Conservation (phyloP, 495 filamentous ascomycete species). For the Rusavskia elegans region DNA sequence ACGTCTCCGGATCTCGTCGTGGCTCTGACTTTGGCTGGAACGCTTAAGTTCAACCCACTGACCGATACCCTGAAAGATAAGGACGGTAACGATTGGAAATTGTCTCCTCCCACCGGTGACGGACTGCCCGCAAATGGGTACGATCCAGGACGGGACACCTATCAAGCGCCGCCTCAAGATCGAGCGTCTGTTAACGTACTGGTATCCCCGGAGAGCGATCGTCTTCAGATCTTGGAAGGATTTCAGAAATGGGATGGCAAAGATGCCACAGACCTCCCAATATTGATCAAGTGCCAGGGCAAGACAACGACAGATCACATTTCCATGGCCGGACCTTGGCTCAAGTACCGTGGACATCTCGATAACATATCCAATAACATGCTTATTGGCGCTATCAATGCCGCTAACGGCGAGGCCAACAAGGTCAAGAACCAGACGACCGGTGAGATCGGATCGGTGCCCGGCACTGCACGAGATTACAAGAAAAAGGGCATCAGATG, state of each 20-base stretch:
- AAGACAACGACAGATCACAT: conserved; percentile 99
- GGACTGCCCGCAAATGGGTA: conserved; percentile 72
- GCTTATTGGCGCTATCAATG: conserved; percentile 95
- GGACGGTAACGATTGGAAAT: conserved; percentile 91
- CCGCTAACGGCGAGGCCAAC: conserved; percentile 93
- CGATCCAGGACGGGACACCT: conserved; percentile 88
- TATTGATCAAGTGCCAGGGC: conserved; percentile 93
- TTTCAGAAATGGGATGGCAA: conserved; percentile 91
- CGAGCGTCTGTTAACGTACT: conserved; percentile 55
- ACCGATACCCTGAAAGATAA: conserved; percentile 89
- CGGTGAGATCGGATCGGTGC: conserved; percentile 72
- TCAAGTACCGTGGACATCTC: conserved; percentile 98
- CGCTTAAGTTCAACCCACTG: conserved; percentile 91
- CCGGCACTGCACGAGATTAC: conserved; percentile 92
- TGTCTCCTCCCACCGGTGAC: conserved; percentile 62
- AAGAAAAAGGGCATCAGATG: conserved; percentile 90
- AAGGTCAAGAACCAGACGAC: conserved; percentile 88
- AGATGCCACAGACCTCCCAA: conserved; percentile 73
- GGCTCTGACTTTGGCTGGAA: conserved; percentile 78
- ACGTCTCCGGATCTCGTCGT: conserved; percentile 88
- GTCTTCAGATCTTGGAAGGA: conserved; percentile 78
- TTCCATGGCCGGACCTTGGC: conserved; percentile 97
- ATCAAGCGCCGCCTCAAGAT: conserved; percentile 86
- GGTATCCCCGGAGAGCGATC: conserved; percentile 81
- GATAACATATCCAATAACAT: conserved; percentile 99